Evolutionary conservation across 2,329 filamentous ascomycete species (phyloP), one percentile per base, ranked within the genome.

Genomic region (Pseudophaeomoniella oleicola): DNA sequence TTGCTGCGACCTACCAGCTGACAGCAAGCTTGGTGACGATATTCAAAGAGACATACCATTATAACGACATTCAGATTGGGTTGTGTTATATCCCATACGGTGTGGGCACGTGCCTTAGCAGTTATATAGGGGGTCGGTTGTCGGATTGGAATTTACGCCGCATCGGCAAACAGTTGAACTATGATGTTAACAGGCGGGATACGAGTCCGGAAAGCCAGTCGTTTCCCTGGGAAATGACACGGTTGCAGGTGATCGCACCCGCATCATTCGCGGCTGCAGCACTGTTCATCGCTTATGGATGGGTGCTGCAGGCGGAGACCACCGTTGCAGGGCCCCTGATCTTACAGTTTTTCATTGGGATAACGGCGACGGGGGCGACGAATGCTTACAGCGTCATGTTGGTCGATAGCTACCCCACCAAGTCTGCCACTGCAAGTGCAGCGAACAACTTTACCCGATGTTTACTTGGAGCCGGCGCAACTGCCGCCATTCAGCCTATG

Each of bases 191-290:
- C 33, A 39, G 44, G 18, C 37, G 40, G 3, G 46, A 42, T 17
- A 60, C 57, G 37, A 59, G 61, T 14, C 57, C 62, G 39, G 60
- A 69, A 39, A 51, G 69, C 14, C 52, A 52, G 5, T 45, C 56
- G 16, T 71, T 70, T 35, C 67, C 53, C 3, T 47, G 55, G 36
- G 53, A 56, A 37, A 42, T 42, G 9, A 45, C 50, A 22, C 48
- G 55, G 2, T 44, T 57, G 1, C 42, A 50, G 31, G 40, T 46
- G 17, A 43, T 51, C 12, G 46, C 52, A 29, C 45, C 48, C 4
- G 33, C 46, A 4, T 45, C 53, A 36, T 39, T 48, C 4, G 14
- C 55, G 18, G 46, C 49, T 12, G 45, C 48, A 3, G 44, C 41
- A 11, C 40, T 49, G 11, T 43, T 51, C 34, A 40, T 54, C 13